Evolutionary conservation across 805 yeast genomes (phyloP).

Genomic region (Saccharomycopsis babjevae): DNA sequence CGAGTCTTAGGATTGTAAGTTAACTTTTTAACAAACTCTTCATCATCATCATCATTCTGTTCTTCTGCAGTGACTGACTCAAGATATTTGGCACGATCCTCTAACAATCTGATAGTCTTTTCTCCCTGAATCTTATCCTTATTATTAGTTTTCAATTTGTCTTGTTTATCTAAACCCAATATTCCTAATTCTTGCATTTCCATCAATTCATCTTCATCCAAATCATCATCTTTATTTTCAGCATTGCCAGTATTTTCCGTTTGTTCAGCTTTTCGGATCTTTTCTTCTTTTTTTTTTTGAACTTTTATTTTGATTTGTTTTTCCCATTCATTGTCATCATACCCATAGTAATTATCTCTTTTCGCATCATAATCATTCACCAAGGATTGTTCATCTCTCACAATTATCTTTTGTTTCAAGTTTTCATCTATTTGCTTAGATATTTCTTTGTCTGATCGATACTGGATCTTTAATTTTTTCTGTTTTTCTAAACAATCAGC

Average conservation of each 20-base stretch:
- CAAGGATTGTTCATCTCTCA: conserved; percentile 9
- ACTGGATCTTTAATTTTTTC: conserved; percentile 20
- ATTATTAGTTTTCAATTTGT: conserved; percentile 5
- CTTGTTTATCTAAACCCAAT: conserved; percentile 18
- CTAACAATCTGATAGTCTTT: conserved; percentile 37
- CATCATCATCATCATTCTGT: conserved; percentile 6
- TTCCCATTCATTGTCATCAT: conserved; percentile 37
- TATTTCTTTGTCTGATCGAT: conserved; percentile 18
- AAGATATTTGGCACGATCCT: conserved; percentile 42
- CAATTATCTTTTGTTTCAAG: conserved; percentile 9
- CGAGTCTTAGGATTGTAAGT: conserved; percentile 35
- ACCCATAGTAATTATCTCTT: conserved; percentile 51
- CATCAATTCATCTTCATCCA: conserved; percentile 23
- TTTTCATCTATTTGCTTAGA: conserved; percentile 14
- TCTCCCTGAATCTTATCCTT: conserved; percentile 19
- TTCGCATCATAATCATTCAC: conserved; percentile 38
- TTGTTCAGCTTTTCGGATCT: conserved; percentile 19
- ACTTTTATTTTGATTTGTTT: conserved; percentile 23
- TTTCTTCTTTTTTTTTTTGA: conserved; percentile 26
- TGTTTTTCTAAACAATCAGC: conserved; percentile 32
- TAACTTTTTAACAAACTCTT: conserved; percentile 17
- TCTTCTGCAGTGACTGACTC: conserved; percentile 28
- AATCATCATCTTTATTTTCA: conserved; percentile 17
- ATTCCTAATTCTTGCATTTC: conserved; percentile 27
- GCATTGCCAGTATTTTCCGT: background rate